Conservation (phyloP, 1,139 yeast species). For the Zygoascus hellenicus region DNA sequence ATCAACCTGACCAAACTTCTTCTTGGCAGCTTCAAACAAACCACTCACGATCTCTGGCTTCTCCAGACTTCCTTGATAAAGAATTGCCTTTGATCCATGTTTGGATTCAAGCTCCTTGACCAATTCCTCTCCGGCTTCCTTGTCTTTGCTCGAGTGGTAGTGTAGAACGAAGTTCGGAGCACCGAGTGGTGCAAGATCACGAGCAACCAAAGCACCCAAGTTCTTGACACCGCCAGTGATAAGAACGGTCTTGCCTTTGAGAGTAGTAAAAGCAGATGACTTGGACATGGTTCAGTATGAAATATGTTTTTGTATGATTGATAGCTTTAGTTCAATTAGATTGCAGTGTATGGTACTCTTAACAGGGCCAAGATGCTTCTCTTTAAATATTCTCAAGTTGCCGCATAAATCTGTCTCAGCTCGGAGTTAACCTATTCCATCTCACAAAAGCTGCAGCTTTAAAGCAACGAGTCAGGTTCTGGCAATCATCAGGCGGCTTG, state of each 20-base stretch:
- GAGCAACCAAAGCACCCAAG: constrained; percentile 55
- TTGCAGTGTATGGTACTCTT: no score
- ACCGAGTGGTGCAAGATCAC: constrained; percentile 51
- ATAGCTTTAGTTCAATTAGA: no score
- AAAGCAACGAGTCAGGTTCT: no score
- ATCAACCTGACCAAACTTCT: constrained; percentile 46
- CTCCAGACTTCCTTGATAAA: constrained; percentile 44
- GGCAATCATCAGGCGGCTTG: no score
- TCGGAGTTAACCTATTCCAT: no score
- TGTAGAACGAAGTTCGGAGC: constrained; percentile 48
- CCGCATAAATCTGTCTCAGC: no score
- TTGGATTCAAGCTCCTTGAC: constrained; percentile 37
- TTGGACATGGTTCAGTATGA: no score
- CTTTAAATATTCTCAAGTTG: no score
- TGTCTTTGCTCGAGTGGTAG: constrained; percentile 45
- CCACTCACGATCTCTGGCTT: constrained; percentile 40
- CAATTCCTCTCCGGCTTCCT: constrained; percentile 36
- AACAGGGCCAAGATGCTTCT: no score
- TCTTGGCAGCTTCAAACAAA: constrained; percentile 44
- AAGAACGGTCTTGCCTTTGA: constrained; percentile 47
- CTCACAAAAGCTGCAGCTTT: no score
- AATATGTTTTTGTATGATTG: no score
- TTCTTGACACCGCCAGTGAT: constrained; percentile 66
- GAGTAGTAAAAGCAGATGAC: constrained; percentile 15
- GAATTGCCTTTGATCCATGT: constrained; percentile 39